Base-by-base conservation (phyloP, 169 alveolate genomes). In the Plasmodium vinckei region DNA sequence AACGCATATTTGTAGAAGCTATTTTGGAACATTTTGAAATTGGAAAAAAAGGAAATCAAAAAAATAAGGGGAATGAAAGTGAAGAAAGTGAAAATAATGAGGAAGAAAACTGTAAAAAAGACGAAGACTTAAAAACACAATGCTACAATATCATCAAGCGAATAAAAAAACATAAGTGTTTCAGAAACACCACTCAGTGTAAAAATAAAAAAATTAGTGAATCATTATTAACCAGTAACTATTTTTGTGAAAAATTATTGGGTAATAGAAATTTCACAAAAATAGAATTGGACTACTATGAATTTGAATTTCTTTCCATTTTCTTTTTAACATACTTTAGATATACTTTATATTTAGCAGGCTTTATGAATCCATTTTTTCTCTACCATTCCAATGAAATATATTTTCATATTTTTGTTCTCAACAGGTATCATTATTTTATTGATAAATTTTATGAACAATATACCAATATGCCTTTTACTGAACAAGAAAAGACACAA, bases 381-480 rank as follows among this genome's bases (percentile, higher is more conserved):
- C 72, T 72, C 33, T 72, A 72, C 42, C 87, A 72, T 51, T 72
- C 87, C 9, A 72, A 72, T 25, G 87, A 72, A 51, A 64, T 72
- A 49, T 71, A 72, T 49, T 72, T 72, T 53, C 46, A 57, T 64
- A 57, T 72, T 19, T 72, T 72, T 59, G 87, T 72, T 39, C 51
- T 72, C 17, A 72, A 72, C 47, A 72, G 87, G 25, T 72, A 72
- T 72, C 87, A 72, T 19, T 39, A 72, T 51, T 72, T 72, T 49
- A 71, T 72, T 49, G 87, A 72, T 33, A 42, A 72, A 10, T 57
- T 72, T 63, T 56, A 72, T 15, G 13, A 42, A 19, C 42, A 72
- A 39, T 33, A 23, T 71, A 49, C 57, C 60, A 39, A 39, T 19
- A 57, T 51, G 7, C 87, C 87, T 33, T 72, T 72, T 59, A 72